Percentiles rank a stretch among this genome's conserved stretches.
These are phyloP conservation scores for Dothistroma pini DNA, from an alignment of 2,329 filamentous ascomycete species.

Conservation along the genomic window DNA sequence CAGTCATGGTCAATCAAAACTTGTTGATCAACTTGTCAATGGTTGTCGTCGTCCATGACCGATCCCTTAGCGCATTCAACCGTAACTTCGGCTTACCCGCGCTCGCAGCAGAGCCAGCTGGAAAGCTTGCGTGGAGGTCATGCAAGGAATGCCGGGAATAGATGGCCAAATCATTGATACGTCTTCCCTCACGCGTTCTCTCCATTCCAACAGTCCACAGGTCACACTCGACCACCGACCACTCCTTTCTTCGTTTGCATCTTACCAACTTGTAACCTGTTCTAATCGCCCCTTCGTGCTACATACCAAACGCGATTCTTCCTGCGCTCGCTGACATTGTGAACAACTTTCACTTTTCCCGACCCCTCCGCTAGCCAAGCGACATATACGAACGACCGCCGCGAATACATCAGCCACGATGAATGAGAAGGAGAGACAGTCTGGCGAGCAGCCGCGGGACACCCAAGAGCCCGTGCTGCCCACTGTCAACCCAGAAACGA, in stretches of 20 bases:
- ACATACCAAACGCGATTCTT: neutral
- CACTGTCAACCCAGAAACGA: constrained; percentile 71
- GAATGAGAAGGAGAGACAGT: constrained; percentile 78
- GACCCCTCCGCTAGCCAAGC: neutral
- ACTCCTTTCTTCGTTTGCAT: neutral
- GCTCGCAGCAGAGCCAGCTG: neutral
- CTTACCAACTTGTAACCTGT: neutral
- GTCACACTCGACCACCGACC: neutral
- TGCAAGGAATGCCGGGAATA: neutral
- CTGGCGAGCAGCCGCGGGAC: constrained; percentile 66
- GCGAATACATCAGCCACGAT: constrained; percentile 52
- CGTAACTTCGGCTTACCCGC: neutral
- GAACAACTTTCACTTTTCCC: neutral
- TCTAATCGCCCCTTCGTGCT: neutral
- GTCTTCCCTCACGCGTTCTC: neutral
- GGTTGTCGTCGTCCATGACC: neutral
- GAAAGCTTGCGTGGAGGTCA: neutral
- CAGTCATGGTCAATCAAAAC: no score
- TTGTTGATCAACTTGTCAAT: neutral
- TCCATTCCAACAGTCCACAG: neutral
- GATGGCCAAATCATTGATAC: neutral
- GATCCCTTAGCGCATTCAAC: neutral
- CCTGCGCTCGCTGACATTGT: neutral
- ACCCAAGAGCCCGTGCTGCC: constrained; percentile 64
- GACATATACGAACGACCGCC: constrained; percentile 29